Percentiles rank a stretch among this genome's conserved stretches.
phyloP scores from a whole-genome alignment of 106 monocot genomes.

The Acorus gramineus region DNA sequence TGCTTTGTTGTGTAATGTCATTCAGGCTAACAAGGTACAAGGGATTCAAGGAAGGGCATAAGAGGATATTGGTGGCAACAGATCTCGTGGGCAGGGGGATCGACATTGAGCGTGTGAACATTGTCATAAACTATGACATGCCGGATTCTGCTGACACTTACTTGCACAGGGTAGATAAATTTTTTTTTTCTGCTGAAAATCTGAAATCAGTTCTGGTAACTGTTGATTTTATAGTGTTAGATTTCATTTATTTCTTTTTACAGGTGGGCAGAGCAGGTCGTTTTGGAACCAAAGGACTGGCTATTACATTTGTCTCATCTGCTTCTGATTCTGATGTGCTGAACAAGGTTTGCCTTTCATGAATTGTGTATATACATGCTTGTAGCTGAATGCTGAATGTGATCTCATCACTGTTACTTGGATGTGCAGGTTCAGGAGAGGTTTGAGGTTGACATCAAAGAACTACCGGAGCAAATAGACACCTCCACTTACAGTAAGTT shows the following conservation, averaged over 20 bases:
- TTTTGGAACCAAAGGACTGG: conserved; percentile 96
- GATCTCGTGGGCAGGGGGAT: conserved; percentile 96
- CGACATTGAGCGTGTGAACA: conserved; percentile 99
- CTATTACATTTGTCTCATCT: conserved; percentile 97
- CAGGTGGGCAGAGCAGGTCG: conserved; percentile 91
- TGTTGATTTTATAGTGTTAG: too few species aligned
- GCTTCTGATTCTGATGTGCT: conserved; percentile 90
- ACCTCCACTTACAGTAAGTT: conserved; percentile 97
- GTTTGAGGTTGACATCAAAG: conserved; percentile 99
- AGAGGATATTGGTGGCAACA: conserved; percentile 92
- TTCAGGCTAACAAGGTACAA: conserved; percentile 91
- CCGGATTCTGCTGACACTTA: conserved; percentile 99
- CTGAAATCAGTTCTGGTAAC: too few species aligned
- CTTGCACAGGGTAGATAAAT: conserved; percentile 63
- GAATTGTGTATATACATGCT: too few species aligned
- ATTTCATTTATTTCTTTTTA: not conserved
- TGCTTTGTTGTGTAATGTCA: not conserved
- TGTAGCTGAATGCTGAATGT: too few species aligned
- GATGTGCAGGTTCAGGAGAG: conserved; percentile 76
- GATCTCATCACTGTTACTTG: too few species aligned
- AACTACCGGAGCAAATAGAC: conserved; percentile 94
- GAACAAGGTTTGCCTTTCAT: conserved; percentile 45
- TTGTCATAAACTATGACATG: conserved; percentile 99
- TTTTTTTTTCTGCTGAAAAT: too few species aligned
- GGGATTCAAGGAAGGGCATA: conserved; percentile 95